Evolutionary conservation across 257 asterid genomes (phyloP), one percentile per base, ranked within the genome.

Genomic region (Anisodus acutangulus): DNA sequence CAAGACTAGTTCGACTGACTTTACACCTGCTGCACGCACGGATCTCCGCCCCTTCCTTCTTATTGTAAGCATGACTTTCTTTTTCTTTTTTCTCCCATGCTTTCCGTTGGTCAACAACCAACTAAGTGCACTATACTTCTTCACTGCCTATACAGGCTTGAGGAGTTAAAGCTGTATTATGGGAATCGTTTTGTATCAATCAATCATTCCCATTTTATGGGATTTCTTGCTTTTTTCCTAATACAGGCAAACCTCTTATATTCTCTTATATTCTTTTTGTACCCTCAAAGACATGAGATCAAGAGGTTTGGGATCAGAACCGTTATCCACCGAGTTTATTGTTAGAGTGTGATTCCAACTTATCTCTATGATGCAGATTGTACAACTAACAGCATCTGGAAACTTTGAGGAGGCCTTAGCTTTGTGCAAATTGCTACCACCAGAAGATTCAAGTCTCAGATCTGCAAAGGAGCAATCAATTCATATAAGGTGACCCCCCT

Each of bases 401-500:
- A 88, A 97, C 89, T 97, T 97, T 90, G 98, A 97, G 93, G 99
- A 97, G 90, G 99, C 99, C 35, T 88, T 97, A 90, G 93, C 97
- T 89, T 90, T 97, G 89, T 97, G 99, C 87, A 95, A 94, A 90
- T 88, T 97, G 89, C 98, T 97, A 85, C 99, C 99, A 35, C 96
- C 95, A 45, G 99, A 97, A 88, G 99, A 97, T 86, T 97, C 98
- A 82, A 92, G 91, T 88, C 98, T 93, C 60, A 95, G 97, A 88
- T 93, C 94, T 86, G 94, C 99, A 82, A 97, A 93, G 92, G 98
- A 97, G 89, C 98, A 97, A 90, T 97, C 99, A 76, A 97, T 95
- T 88, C 99, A 97, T 92, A 89, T 97, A 87, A 93, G 99, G 98
- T 95, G 80, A 47, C 6, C 0, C 45, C 45, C 45, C 35, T 31